phyloP scores from a whole-genome alignment of 169 alveolate genomes.

The Fabrea salina region DNA sequence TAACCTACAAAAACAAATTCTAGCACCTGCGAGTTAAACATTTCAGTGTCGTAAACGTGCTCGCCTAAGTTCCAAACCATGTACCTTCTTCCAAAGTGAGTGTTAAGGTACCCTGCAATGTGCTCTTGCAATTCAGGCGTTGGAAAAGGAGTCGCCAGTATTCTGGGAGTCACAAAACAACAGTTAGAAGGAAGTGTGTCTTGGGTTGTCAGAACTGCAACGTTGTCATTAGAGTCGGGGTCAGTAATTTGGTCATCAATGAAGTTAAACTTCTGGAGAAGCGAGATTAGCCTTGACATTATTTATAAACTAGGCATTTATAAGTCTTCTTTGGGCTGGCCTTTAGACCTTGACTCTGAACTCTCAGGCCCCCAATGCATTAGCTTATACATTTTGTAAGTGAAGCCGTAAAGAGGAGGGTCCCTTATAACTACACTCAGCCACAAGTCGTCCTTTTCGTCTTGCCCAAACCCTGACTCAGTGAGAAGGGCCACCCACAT shows the following conservation, averaged over 20 bases:
- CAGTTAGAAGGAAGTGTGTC: background rate
- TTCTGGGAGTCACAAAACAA: background rate
- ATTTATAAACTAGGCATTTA: too few species aligned
- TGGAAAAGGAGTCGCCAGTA: constrained; percentile 27
- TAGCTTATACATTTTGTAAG: too few species aligned
- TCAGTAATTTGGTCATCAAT: background rate
- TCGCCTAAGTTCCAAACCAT: constrained; percentile 38
- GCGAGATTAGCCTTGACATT: constrained; percentile 20
- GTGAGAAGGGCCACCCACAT: background rate
- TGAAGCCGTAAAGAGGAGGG: too few species aligned
- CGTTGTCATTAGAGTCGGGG: background rate
- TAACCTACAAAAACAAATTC: constrained; percentile 56
- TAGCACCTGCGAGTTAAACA: constrained; percentile 26
- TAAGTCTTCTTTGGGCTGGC: too few species aligned
- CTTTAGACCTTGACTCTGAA: too few species aligned
- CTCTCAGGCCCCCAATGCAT: too few species aligned
- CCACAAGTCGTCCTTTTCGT: too few species aligned
- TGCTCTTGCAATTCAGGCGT: background rate
- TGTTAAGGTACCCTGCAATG: background rate
- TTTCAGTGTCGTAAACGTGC: background rate
- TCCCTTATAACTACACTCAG: too few species aligned
- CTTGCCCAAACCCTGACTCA: too few species aligned
- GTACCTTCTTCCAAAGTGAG: background rate
- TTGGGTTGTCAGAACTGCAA: background rate
- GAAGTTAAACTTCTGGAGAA: constrained; percentile 16